phyloP scores from a whole-genome alignment of 495 filamentous ascomycete species.

The Penicillium taxi region DNA sequence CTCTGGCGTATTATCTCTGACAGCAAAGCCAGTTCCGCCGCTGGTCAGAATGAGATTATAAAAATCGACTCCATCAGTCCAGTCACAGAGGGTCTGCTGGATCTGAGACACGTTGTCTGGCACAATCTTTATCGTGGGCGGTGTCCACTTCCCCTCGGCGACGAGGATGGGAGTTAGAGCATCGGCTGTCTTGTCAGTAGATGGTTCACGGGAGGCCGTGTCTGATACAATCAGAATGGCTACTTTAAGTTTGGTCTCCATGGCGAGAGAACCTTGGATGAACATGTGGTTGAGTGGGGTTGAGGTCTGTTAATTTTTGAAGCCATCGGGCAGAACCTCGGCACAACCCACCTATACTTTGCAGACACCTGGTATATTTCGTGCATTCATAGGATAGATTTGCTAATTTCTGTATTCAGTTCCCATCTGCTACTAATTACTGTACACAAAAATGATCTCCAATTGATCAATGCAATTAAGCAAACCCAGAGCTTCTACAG shows the following conservation, averaged over 20 bases:
- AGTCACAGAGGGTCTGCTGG: slow-evolving; percentile 58
- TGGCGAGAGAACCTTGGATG: slow-evolving; percentile 10
- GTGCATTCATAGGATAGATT: no score
- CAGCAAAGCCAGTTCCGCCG: slow-evolving; percentile 89
- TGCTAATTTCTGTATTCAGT: no score
- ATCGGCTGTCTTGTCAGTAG: slow-evolving; percentile 62
- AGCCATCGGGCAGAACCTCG: slow-evolving; percentile 6
- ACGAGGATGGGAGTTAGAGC: slow-evolving; percentile 61
- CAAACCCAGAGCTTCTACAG: slow-evolving; percentile 21
- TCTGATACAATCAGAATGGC: slow-evolving; percentile 87
- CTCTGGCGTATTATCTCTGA: slow-evolving; percentile 85
- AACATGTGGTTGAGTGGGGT: slow-evolving; percentile 10
- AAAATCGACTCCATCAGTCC: slow-evolving; percentile 53
- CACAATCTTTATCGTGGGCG: slow-evolving; percentile 65
- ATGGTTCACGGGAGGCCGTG: slow-evolving; percentile 77
- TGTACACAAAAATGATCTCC: slow-evolving; percentile 28
- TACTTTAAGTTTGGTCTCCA: slow-evolving; percentile 26
- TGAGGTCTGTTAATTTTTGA: background rate
- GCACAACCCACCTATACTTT: no score
- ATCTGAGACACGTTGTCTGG: slow-evolving; percentile 68
- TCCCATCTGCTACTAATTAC: slow-evolving; percentile 20
- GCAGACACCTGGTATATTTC: no score
- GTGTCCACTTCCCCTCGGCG: slow-evolving; percentile 61
- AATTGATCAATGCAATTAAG: slow-evolving; percentile 23
- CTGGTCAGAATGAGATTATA: slow-evolving; percentile 78